Evolutionary conservation across 805 yeast genomes (phyloP), one percentile per base, ranked within the genome.

Genomic region (Saturnispora bothae): DNA sequence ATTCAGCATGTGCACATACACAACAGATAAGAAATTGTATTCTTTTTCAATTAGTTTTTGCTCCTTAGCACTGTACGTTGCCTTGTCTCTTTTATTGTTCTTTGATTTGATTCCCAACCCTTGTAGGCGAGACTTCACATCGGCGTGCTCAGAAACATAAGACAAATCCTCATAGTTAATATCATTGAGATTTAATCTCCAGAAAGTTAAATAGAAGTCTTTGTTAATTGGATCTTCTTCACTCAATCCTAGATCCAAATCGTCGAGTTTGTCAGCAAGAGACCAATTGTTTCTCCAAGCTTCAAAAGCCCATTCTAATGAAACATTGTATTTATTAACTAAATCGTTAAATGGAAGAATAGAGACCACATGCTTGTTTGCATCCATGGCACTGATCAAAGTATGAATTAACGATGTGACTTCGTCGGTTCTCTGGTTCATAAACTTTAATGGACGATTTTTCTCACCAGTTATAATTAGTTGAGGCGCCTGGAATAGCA

Each of bases 131-230:
- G 61, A 55, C 25, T 56, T 51, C 13, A 73, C 48, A 41, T 66
- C 72, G 2, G 49, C 46, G 19, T 59, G 47, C 43, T 75, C 78
- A 3, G 52, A 50, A 10, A 63, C 64, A 51, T 88, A 86, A 2
- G 72, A 51, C 1, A 51, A 46, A 5, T 60, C 59, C 2, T 73
- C 68, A 51, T 59, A 78, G 43, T 71, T 69, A 23, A 86, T 71
- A 49, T 86, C 95, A 50, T 80, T 77, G 6, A 84, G 58, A 0
- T 79, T 69, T 25, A 81, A 61, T 43, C 65, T 73, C 96, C 95
- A 88, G 48, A 86, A 88, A 1, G 69, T 61, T 2, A 64, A 59
- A 49, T 68, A 83, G 21, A 84, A 59, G 0, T 62, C 65, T 12
- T 57, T 51, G 2, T 63, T 48, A 3, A 76, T 35, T 7, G 45